Conservation (phyloP, 2,329 filamentous ascomycete species). For the Teratosphaeriaceae sp. region DNA sequence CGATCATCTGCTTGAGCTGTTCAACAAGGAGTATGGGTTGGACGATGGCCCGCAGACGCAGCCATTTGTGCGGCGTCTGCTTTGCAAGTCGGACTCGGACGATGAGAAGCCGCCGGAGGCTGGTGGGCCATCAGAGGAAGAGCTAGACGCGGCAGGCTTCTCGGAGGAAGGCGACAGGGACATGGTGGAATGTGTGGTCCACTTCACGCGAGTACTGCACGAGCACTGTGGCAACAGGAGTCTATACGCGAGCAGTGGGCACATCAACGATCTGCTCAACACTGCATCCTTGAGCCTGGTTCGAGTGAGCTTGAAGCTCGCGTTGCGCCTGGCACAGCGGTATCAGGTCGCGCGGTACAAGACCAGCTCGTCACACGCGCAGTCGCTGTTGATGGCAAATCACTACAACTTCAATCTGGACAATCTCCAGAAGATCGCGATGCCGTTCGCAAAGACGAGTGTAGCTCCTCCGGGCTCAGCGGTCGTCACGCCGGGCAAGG, state of each 20-base stretch:
- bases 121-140: constrained; percentile 21
- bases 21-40: constrained; percentile 74
- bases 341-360: constrained; percentile 81
- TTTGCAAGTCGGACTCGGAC: constrained; percentile 54
- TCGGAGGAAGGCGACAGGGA: constrained; percentile 69
- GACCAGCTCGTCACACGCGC: constrained; percentile 53
- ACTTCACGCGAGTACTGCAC: constrained; percentile 79
- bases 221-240: constrained; percentile 96
- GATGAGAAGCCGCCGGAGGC: constrained; percentile 28
- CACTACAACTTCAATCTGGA: constrained; percentile 73
- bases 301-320: constrained; percentile 69
- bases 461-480: constrained; percentile 44
- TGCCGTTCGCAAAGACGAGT: constrained; percentile 68
- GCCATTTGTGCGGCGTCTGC: constrained; percentile 62
- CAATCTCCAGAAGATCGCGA: constrained; percentile 73
- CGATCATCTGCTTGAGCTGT: constrained; percentile 76
- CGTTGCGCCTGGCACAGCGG: constrained; percentile 79
- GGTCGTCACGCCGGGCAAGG: constrained; percentile 54
- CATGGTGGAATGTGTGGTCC: constrained; percentile 71
- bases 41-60: constrained; percentile 71
- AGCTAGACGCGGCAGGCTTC: constrained; percentile 47
- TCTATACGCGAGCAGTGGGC: constrained; percentile 88
- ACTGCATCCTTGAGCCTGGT: constrained; percentile 76
- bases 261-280: constrained; percentile 83
- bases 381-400: constrained; percentile 64